Percentiles rank a stretch among this genome's conserved stretches.
phyloP scores from a whole-genome alignment of 2,329 filamentous ascomycete species.

The Neonectria punicea region DNA sequence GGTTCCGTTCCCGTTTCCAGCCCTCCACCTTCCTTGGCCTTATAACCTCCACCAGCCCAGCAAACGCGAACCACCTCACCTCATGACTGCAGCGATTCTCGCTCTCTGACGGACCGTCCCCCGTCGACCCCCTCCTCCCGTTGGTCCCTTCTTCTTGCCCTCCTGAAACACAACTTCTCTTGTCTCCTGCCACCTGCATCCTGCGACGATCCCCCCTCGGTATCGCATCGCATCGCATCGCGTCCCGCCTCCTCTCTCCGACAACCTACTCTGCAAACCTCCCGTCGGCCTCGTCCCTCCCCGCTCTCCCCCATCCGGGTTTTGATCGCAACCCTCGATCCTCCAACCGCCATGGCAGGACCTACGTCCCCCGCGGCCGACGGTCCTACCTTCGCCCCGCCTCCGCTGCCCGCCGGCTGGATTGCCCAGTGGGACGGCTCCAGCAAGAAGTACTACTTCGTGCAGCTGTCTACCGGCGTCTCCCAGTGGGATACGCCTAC shows the following conservation, averaged over 20 bases:
- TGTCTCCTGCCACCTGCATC: background rate
- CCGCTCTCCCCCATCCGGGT: slow-evolving; percentile 7
- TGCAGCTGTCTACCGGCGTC: slow-evolving; percentile 76
- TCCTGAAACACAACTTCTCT: background rate
- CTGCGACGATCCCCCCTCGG: slow-evolving; percentile 12
- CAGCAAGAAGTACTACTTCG: slow-evolving; percentile 75
- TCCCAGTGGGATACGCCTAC: slow-evolving; percentile 81
- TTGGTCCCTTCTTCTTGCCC: slow-evolving; percentile 1
- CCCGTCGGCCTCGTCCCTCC: slow-evolving; percentile 6
- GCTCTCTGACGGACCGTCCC: slow-evolving; percentile 41
- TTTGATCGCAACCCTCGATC: slow-evolving; percentile 26
- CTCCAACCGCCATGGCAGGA: slow-evolving; percentile 60
- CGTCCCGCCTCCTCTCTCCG: slow-evolving; percentile 7
- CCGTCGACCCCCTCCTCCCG: slow-evolving; percentile 11
- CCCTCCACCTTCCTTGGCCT: slow-evolving; percentile 16
- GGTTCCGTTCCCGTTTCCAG: slow-evolving; percentile 6
- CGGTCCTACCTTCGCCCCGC: slow-evolving; percentile 69
- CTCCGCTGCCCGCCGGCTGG: slow-evolving; percentile 72
- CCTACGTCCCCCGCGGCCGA: slow-evolving; percentile 67
- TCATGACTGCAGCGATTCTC: slow-evolving; percentile 42
- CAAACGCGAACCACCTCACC: slow-evolving; percentile 28
- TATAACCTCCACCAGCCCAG: slow-evolving; percentile 29
- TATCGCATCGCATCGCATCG: slow-evolving; percentile 24
- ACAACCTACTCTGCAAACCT: background rate
- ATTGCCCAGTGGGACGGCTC: slow-evolving; percentile 75